Conservation (phyloP, 2,329 filamentous ascomycete genomes). For the Rhynchosporium secalis region DNA sequence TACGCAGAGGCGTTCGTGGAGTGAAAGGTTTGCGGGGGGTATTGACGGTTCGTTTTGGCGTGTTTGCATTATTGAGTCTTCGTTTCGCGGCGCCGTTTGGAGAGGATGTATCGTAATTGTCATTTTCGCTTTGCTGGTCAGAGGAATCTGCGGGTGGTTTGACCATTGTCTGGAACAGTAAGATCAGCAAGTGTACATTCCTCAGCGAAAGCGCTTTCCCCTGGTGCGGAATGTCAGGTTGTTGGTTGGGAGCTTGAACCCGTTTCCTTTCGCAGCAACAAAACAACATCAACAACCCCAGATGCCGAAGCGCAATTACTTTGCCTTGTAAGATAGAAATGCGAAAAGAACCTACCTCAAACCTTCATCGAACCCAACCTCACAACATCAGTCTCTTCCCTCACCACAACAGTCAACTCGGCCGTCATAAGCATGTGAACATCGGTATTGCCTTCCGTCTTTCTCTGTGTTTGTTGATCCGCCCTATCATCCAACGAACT, state of each 20-base stretch:
- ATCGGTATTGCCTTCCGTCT: not conserved
- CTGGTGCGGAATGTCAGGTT: not conserved
- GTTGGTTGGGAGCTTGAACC: not conserved
- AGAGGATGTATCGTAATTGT: slow-evolving; percentile 9
- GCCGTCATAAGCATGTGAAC: slow-evolving; percentile 2
- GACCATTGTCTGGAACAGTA: not conserved
- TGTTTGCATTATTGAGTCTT: slow-evolving; percentile 14
- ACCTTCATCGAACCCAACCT: not conserved
- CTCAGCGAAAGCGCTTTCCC: not conserved
- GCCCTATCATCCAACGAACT: not conserved
- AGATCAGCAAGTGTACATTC: slow-evolving; percentile 10
- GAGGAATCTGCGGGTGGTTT: slow-evolving; percentile 2
- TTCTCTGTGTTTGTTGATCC: not conserved
- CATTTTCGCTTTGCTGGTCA: not conserved
- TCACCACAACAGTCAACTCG: not conserved
- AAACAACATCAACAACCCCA: not conserved
- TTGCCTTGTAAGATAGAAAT: not conserved
- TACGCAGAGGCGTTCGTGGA: slow-evolving; percentile 27
- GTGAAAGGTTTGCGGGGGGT: slow-evolving; percentile 13
- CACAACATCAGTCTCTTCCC: slow-evolving; percentile 8
- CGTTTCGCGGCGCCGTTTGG: slow-evolving; percentile 15
- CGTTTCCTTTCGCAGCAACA: not conserved
- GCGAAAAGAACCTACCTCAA: not conserved
- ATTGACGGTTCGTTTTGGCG: slow-evolving; percentile 9
- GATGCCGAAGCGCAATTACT: not conserved